Base-by-base conservation (phyloP, 2,329 filamentous ascomycete genomes). In the Cladosporium oxysporum region DNA sequence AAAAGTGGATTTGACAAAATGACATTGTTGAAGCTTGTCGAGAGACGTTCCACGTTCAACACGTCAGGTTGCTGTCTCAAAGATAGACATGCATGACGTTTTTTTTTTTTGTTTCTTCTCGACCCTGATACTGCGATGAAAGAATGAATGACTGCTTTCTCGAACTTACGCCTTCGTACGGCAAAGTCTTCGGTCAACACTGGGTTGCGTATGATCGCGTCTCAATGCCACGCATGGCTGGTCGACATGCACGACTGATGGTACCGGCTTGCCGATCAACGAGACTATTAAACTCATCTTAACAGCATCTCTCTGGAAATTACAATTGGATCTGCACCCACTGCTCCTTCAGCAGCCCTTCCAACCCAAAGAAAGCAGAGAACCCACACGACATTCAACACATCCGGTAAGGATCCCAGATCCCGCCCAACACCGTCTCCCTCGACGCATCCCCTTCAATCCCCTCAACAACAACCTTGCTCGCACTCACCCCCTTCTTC, bases 401-500 rank as follows among this genome's bases (percentile, higher is more conserved):
- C 16, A 21, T 8, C 26, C 16, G 23, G n/a, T 33, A 33, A 14
- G 26, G 28, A 57, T 29, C 28, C 28, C 52, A 57, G n/a, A 57
- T 14, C 21, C 18, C 26, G 14, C 21, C 29, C 12, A 33, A 16
- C 21, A 41, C 29, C 35, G 26, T 58, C 29, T 41, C 57, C 57
- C 21, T 59, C 33, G 52, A 55, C 28, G 52, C 52, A 55, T 55
- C 41, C 33, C 59, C 44, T 33, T 55, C 52, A 21, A 55, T 55
- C 52, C 28, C 52, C 18, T 29, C 52, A 18, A 81, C 76, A 16
- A 83, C 79, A 29, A 82, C 31, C 69, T 83, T 83, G 69, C 76
- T 76, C 1, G 77, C 81, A 14, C 78, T 80, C 1, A 82, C 78
- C 2, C 80, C 80, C 59, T 76, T 74, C 49, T 67, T 74, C 5